Base-by-base conservation (phyloP, 2,329 filamentous ascomycete genomes). In the Colletotrichum tamarilloi region DNA sequence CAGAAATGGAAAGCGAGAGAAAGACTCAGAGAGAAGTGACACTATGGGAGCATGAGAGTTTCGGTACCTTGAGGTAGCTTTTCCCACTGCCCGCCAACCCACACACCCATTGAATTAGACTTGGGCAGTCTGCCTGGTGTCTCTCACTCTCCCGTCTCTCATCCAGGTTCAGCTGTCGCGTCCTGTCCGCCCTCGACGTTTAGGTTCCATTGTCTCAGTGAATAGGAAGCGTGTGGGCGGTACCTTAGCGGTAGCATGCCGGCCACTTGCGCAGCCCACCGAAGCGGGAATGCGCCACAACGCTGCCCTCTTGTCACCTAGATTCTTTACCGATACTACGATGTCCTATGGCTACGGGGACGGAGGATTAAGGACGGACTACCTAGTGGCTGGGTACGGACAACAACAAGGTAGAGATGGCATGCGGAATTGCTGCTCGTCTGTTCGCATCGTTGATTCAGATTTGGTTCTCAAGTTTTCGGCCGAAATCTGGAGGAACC, bases 271-370 rank as follows among this genome's bases (percentile, higher is more conserved):
- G 64, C 69, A 72, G 64, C 64, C 64, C 55, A 60, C 64, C 65
- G 42, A 64, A 60, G 58, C 65, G 46, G 65, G 62, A 72, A 68
- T 53, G 69, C 69, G 69, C 68, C 63, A 72, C 65, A 59, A 69
- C 59, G 66, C 69, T 35, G 30, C 59, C 59, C 66, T 24, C n/a
- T 57, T 56, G 35, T 28, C 46, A 55, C 62, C 49, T 14, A 56
- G 22, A 24, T 24, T 16, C 12, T 14, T 56, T 28, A 56, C 42
- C 19, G 42, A 49, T 49, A n/a, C 19, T 49, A 1, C 11, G 19
- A 49, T 49, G 19, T 22, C 42, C 42, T 49, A 35, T 35, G 19
- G 8, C 42, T 19, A 22, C 19, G 19, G 42, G 19, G 19, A 49
- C 19, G 42, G 42, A 49, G 19, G 8, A 11, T 19, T 7, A 19